phyloP scores from a whole-genome alignment of 2,329 filamentous ascomycete genomes.

The Scleromitrula shiraiana region DNA sequence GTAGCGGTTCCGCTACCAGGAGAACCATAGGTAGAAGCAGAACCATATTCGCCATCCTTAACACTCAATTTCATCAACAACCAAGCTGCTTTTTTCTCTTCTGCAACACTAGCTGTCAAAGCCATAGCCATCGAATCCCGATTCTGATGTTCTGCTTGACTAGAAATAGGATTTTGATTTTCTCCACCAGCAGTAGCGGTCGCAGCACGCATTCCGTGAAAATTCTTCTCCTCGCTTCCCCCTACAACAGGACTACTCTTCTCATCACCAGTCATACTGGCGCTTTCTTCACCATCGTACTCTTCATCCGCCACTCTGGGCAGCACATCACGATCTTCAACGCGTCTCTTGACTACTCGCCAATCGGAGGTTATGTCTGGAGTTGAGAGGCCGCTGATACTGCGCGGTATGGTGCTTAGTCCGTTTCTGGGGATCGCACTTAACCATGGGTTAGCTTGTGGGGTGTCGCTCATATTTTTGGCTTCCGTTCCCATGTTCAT shows the following conservation, averaged over 20 bases:
- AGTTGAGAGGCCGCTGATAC: conserved; percentile 13
- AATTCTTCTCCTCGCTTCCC: too few species aligned
- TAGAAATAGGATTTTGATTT: too few species aligned
- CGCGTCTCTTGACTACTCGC: conserved; percentile 15
- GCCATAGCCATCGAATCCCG: not conserved
- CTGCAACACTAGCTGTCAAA: conserved; percentile 17
- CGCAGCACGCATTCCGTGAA: too few species aligned
- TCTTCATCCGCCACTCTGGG: conserved; percentile 25
- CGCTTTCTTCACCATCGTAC: conserved; percentile 23
- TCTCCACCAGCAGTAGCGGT: too few species aligned
- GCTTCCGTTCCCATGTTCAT: not conserved
- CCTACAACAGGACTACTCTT: not conserved
- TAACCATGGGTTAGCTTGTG: conserved; percentile 34
- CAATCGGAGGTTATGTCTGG: conserved; percentile 11
- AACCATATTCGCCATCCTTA: conserved; percentile 25
- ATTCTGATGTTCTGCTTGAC: conserved; percentile 14
- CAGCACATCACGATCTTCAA: conserved; percentile 21
- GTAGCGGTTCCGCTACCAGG: not conserved
- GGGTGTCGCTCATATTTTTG: not conserved
- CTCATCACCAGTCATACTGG: conserved; percentile 14
- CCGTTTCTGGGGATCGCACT: conserved; percentile 28
- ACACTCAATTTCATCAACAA: conserved; percentile 42
- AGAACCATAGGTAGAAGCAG: not conserved
- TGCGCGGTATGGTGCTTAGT: conserved; percentile 38
- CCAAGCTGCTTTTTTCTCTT: conserved; percentile 39